A percentile compares a stretch with the other conserved stretches of the same genome.
phyloP scores from a whole-genome alignment of 1,284 basidiomycete species.

The Kalmanozyma brasiliensis region DNA sequence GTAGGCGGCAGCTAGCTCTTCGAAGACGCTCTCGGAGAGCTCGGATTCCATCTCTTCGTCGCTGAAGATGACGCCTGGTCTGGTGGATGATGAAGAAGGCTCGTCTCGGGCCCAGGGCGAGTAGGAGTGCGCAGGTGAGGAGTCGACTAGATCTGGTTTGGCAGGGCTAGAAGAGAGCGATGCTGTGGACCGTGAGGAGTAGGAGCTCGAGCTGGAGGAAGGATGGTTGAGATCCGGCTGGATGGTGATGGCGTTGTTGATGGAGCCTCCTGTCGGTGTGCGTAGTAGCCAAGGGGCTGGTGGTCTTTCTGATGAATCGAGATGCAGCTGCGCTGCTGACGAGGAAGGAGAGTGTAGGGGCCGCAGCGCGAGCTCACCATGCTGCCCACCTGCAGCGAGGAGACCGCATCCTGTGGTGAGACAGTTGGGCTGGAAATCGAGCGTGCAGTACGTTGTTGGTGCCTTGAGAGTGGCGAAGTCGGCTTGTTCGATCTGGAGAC shows the following conservation, averaged over 20 bases:
- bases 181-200: slow-evolving; percentile 1
- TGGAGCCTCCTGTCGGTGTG: slow-evolving; percentile 74
- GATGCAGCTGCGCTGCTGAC: slow-evolving; percentile 11
- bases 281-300: slow-evolving; percentile 68
- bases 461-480: slow-evolving; percentile 48
- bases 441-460: slow-evolving; percentile 74
- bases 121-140: slow-evolving; percentile 1
- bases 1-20: slow-evolving; percentile 43
- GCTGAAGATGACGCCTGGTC: slow-evolving; percentile 38
- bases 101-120: slow-evolving; percentile 35
- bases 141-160: slow-evolving; percentile 23
- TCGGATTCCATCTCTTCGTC: slow-evolving; percentile 44
- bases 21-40: slow-evolving; percentile 40
- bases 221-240: slow-evolving; percentile 37
- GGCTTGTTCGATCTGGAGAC: slow-evolving; percentile 49
- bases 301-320: slow-evolving; percentile 19
- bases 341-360: slow-evolving; percentile 68
- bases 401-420: slow-evolving; percentile 72
- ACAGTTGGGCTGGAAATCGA: slow-evolving; percentile 76
- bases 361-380: slow-evolving; percentile 80
- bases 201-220: slow-evolving; percentile 4
- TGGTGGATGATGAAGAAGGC: slow-evolving; percentile 19
- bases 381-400: slow-evolving; percentile 83
- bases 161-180: slow-evolving; percentile 3
- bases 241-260: slow-evolving; percentile 81